phyloP scores from a whole-genome alignment of 2,329 filamentous ascomycete genomes.

The Cladophialophora psammophila region DNA sequence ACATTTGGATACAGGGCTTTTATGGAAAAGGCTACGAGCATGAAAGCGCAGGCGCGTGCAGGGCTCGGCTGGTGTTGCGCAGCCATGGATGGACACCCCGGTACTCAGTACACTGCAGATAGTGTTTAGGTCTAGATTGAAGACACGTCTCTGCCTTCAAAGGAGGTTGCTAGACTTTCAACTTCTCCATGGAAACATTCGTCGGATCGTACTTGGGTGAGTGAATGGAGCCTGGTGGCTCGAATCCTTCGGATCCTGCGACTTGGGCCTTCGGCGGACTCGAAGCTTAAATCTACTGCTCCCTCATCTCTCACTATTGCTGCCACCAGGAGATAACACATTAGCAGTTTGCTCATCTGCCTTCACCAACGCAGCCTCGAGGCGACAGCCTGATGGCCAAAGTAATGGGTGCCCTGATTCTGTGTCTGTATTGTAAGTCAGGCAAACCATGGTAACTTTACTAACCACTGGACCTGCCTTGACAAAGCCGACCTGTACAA shows the following conservation, averaged over 20 bases:
- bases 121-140: constrained; percentile 7
- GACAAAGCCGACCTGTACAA: no score
- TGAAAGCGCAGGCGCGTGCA: constrained; percentile 8
- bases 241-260: not conserved
- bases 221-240: not conserved
- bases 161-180: not conserved
- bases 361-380: no score
- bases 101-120: constrained; percentile 1
- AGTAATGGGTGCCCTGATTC: not conserved
- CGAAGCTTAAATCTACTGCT: not conserved
- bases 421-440: not conserved
- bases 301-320: not conserved
- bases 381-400: not conserved
- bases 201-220: not conserved
- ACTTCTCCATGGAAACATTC: not conserved
- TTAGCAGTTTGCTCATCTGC: not conserved
- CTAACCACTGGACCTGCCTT: not conserved
- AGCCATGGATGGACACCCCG: constrained; percentile 14
- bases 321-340: not conserved
- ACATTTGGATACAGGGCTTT: not conserved
- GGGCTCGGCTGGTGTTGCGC: constrained; percentile 6
- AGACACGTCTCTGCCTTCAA: not conserved
- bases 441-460: not conserved
- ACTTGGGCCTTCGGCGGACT: not conserved
- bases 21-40: not conserved